Base-by-base conservation (phyloP, 345 rosid species). In the Raphanus raphanistrum region DNA sequence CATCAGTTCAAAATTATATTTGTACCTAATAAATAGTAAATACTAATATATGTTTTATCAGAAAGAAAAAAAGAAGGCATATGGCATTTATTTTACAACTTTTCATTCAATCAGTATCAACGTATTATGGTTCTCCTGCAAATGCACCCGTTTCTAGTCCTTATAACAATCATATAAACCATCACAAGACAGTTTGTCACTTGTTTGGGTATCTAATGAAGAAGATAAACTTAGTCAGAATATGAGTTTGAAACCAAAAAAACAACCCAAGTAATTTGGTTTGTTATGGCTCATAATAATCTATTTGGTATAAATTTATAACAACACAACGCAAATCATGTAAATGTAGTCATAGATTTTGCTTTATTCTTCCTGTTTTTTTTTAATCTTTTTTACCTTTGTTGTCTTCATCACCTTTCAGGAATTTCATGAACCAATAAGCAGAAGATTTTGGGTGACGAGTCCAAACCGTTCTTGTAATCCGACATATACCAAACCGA, bases 381-480 rank as follows among this genome's bases (percentile, higher is more conserved):
- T 15, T n/a, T 50, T 15, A 50, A 0, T 87, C 90, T 16, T 84
- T 80, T 69, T 90, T 84, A 71, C 84, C 84, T 35, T 71, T 82
- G 75, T 84, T 79, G 13, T 58, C 88, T 36, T 84, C 84, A 13
- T 54, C 77, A 4, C 90, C 89, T 86, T 84, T 89, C 80, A 94
- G 81, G 87, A 92, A 89, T 6, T 86, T 80, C 82, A 63, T 13
- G 90, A 92, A 94, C 98, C 97, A 94, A 74, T 86, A 86, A 0
- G 98, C 98, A 16, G 97, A 94, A 26, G 97, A 90, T 74, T 94
- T 92, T 0, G 90, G 97, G 78, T 90, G 91, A 8, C 98, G 87
- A n/a, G 82, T n/a, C 9, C 9, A 94, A 85, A 25, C 92, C 89
- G 16, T 92, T 85, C 84, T 92, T 89, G 89, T 88, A 90, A 80